phyloP scores from a whole-genome alignment of 2,329 filamentous ascomycete genomes.

The Colletotrichum coccodes region DNA sequence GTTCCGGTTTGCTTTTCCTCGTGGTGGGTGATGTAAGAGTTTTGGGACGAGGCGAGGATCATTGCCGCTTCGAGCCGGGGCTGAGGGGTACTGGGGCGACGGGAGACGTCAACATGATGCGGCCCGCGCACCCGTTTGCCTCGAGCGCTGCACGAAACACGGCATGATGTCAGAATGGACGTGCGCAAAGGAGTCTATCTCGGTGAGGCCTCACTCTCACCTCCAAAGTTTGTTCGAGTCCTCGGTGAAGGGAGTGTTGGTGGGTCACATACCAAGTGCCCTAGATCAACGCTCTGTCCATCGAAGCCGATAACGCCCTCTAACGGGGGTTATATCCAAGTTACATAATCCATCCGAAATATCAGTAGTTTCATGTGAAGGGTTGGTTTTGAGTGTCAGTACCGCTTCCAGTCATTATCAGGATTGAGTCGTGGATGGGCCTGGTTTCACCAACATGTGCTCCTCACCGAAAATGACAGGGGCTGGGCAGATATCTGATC shows the following conservation, averaged over 20 bases:
- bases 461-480: neutral
- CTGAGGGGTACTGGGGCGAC: slow-evolving; percentile 17
- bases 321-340: too few relatives aligned
- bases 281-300: neutral
- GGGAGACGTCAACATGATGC: slow-evolving; percentile 31
- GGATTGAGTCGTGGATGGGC: too few relatives aligned
- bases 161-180: slow-evolving; percentile 26
- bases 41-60: slow-evolving; percentile 5
- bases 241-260: neutral
- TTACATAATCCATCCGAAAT: too few relatives aligned
- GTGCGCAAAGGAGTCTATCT: neutral
- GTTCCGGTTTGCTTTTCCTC: neutral
- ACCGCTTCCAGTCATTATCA: too few relatives aligned
- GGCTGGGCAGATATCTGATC: neutral
- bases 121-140: slow-evolving; percentile 1
- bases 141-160: slow-evolving; percentile 13
- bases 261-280: too few relatives aligned
- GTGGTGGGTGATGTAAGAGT: slow-evolving; percentile 23
- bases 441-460: too few relatives aligned
- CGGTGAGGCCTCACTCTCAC: neutral
- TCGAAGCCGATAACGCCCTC: neutral
- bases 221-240: neutral
- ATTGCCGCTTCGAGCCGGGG: neutral
- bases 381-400: too few relatives aligned
- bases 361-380: too few relatives aligned